Base-by-base conservation (phyloP, 2,329 filamentous ascomycete species). In the Calycina herbarum region DNA sequence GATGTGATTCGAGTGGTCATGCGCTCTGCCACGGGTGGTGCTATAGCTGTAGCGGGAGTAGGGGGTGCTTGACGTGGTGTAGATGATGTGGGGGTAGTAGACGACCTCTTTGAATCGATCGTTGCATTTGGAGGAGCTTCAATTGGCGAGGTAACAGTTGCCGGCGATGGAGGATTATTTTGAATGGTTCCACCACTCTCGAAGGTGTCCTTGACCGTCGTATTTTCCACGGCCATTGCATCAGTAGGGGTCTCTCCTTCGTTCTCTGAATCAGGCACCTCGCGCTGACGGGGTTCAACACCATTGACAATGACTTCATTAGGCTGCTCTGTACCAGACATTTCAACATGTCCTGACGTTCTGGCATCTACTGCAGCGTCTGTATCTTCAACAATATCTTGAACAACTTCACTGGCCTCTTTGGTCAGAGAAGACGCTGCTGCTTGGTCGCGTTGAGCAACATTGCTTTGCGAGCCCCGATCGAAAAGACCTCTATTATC, bases 1-100 rank as follows among this genome's bases (percentile, higher is more conserved):
- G 90, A 91, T 2, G 88, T 87, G 27, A 91, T 87, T 70, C 89
- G 80, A 1, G 89, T 92, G 11, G 87, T 89, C 79, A 89, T 89
- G 35, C 88, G 83, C 70, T 84, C 83, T 4, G 78, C 72, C 56
- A 78, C 75, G 33, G 80, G 73, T 48, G 74, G 66, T 61, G 73
- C 68, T 54, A 72, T 64, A 60, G 73, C 68, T 51, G 72, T 63
- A 64, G 77, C 70, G 35, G 77, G 64, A 17, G 67, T 64, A 35
- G 78, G 64, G 24, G 73, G 60, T n/a, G 72, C 69, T 48, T 67
- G 66, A 8, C 72, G 70, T 48, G 69, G 68, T 15, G 66, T 71
- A n/a, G 71, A 63, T 40, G 62, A 56, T 33, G 64, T 35, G 24
- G 72, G 64, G 40, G 65, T 68, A 8, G 64, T 61, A 56, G 69